phyloP scores from a whole-genome alignment of 208 protist species.

The Trypanosoma scelopori region DNA sequence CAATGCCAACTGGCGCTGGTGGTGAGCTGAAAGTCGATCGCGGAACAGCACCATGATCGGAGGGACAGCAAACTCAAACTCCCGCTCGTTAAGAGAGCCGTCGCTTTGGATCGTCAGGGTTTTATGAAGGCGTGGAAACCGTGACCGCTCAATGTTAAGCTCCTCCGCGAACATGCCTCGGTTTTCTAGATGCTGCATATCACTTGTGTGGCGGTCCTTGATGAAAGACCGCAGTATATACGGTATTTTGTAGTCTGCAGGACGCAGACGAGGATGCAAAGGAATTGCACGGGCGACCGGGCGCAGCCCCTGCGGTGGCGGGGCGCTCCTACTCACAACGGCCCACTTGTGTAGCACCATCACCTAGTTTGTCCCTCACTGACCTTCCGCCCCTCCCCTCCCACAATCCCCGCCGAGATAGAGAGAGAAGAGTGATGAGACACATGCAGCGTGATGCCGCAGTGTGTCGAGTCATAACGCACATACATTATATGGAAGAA shows the following conservation, averaged over 20 bases:
- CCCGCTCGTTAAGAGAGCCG: constrained; percentile 82
- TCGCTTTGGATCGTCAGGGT: constrained; percentile 85
- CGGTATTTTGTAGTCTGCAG: constrained; percentile 82
- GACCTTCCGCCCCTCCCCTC: background rate
- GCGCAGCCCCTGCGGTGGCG: constrained; percentile 61
- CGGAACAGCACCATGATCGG: constrained; percentile 82
- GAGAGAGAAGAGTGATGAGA: no score
- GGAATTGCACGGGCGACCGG: constrained; percentile 58
- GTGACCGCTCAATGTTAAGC: constrained; percentile 80
- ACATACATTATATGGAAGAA: no score
- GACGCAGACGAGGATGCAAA: constrained; percentile 58
- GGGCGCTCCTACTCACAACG: constrained; percentile 74
- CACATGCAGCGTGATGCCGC: no score
- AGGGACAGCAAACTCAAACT: constrained; percentile 89
- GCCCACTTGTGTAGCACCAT: constrained; percentile 92
- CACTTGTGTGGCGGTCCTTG: constrained; percentile 81
- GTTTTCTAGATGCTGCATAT: constrained; percentile 90
- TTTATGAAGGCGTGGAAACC: constrained; percentile 81
- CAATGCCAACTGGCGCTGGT: constrained; percentile 79
- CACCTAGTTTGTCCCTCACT: background rate
- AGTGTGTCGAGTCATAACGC: no score
- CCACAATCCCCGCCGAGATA: no score
- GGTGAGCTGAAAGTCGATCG: constrained; percentile 75
- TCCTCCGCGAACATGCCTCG: constrained; percentile 90
- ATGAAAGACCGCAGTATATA: constrained; percentile 87